These are phyloP conservation scores for Aspergillus alliaceus DNA, from an alignment of 2,329 filamentous ascomycete genomes.

Conservation along the genomic window DNA sequence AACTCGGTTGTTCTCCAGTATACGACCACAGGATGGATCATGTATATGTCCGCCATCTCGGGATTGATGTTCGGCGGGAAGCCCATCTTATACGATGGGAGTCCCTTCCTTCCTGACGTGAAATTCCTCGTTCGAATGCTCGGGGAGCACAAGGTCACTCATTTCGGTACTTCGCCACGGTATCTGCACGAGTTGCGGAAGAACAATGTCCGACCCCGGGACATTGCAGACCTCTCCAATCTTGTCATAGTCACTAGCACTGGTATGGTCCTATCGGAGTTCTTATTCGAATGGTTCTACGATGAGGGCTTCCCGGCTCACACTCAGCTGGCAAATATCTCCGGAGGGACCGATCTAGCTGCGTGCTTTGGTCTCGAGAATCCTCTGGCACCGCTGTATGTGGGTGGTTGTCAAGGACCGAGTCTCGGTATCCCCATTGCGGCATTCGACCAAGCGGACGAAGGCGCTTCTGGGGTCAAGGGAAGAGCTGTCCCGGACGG, in stretches of 20 bases:
- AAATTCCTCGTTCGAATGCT: constrained; percentile 63
- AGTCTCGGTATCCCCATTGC: constrained; percentile 55
- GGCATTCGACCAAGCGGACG: constrained; percentile 59
- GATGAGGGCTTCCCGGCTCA: constrained; percentile 67
- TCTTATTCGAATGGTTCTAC: constrained; percentile 79
- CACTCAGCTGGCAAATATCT: constrained; percentile 71
- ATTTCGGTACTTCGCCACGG: constrained; percentile 72
- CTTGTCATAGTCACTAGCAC: constrained; percentile 68
- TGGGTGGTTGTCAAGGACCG: constrained; percentile 57
- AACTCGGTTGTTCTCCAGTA: constrained; percentile 55
- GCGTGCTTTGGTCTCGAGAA: constrained; percentile 54
- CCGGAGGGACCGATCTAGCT: constrained; percentile 73
- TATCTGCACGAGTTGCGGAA: constrained; percentile 75
- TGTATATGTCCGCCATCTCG: constrained; percentile 69
- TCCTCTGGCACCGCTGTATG: constrained; percentile 65
- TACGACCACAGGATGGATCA: constrained; percentile 81
- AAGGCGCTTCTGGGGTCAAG: constrained; percentile 47
- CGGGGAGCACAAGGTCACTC: constrained; percentile 65
- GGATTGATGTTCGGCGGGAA: constrained; percentile 61
- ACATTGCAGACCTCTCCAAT: constrained; percentile 61
- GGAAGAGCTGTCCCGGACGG: constrained; percentile 60
- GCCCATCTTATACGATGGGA: constrained; percentile 77
- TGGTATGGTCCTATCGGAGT: constrained; percentile 77
- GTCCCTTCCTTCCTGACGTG: constrained; percentile 71
- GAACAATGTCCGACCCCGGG: constrained; percentile 60